These are phyloP conservation scores for Diaporthe velutina DNA, from an alignment of 2,329 filamentous ascomycete species.

Conservation along the genomic window DNA sequence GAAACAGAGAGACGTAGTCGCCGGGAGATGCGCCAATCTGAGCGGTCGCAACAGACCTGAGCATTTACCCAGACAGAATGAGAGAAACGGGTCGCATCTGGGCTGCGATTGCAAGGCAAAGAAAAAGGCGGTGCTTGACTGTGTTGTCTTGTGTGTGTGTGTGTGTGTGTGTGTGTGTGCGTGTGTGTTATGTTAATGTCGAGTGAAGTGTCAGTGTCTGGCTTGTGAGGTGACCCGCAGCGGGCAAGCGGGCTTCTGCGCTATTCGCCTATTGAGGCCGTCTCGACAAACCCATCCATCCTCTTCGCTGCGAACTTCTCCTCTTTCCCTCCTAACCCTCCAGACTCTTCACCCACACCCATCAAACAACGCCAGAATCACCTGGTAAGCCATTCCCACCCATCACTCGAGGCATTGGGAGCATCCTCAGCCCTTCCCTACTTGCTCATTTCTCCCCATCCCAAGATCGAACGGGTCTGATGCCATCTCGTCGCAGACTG, in stretches of 20 bases:
- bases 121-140: slow-evolving; percentile 5
- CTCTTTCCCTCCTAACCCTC: slow-evolving; percentile 47
- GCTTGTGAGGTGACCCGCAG: slow-evolving; percentile 38
- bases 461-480: slow-evolving; percentile 32
- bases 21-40: slow-evolving; percentile 29
- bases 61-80: neutral
- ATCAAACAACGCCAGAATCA: slow-evolving; percentile 45
- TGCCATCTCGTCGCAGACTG: slow-evolving; percentile 43
- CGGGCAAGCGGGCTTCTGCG: slow-evolving; percentile 42
- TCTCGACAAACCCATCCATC: slow-evolving; percentile 44
- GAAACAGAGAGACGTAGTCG: neutral
- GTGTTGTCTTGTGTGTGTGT: neutral
- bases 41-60: slow-evolving; percentile 2
- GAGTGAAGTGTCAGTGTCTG: slow-evolving; percentile 37
- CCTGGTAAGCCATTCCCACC: slow-evolving; percentile 45
- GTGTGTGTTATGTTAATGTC: slow-evolving; percentile 27
- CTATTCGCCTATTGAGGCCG: slow-evolving; percentile 41
- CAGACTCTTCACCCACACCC: slow-evolving; percentile 46
- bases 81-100: slow-evolving; percentile 2
- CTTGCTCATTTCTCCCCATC: slow-evolving; percentile 27
- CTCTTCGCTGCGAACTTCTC: slow-evolving; percentile 48
- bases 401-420: slow-evolving; percentile 31
- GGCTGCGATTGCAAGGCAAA: neutral
- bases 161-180: slow-evolving; percentile 17
- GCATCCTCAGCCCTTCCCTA: slow-evolving; percentile 27